Evolutionary conservation across 192 early-diverging fungal species (phyloP).

Genomic region (Helicostylum pulchrum): DNA sequence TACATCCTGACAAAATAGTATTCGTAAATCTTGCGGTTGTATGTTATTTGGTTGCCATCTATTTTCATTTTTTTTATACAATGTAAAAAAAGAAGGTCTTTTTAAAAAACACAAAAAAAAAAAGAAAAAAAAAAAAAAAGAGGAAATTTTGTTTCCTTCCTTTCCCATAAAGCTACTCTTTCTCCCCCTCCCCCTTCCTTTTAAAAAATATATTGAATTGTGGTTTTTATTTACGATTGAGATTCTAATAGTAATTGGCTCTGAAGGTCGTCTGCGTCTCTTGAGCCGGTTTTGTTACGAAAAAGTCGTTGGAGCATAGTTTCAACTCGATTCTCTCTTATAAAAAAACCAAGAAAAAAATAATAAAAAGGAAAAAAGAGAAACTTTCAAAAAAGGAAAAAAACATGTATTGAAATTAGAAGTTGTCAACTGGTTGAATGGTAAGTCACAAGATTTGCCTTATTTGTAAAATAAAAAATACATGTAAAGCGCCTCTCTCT

Average conservation of each 20-base stretch:
- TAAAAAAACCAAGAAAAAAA: too few species aligned
- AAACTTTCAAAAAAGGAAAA: background rate
- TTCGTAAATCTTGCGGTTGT: constrained; percentile 42
- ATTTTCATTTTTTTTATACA: background rate
- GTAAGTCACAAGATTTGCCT: too few species aligned
- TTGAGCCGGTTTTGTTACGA: constrained; percentile 26
- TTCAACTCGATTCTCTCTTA: background rate
- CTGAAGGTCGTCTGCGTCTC: constrained; percentile 22
- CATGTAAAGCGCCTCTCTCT: too few species aligned
- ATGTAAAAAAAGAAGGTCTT: constrained; percentile 12
- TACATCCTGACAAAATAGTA: constrained; percentile 50
- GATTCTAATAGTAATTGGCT: constrained; percentile 31
- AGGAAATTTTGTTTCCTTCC: too few species aligned
- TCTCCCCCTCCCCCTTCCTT: background rate
- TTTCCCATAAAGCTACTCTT: background rate
- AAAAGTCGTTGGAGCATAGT: constrained; percentile 33
- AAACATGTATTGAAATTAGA: background rate
- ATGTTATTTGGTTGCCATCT: constrained; percentile 44
- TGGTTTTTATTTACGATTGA: constrained; percentile 23
- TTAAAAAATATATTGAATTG: background rate
- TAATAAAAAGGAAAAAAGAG: too few species aligned
- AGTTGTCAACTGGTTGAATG: too few species aligned
- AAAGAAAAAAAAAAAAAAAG: background rate
- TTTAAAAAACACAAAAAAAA: background rate
- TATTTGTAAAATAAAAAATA: too few species aligned